These are phyloP conservation scores for Ogataea parapolymorpha DNA, from an alignment of 805 yeast genomes.

Conservation along the genomic window DNA sequence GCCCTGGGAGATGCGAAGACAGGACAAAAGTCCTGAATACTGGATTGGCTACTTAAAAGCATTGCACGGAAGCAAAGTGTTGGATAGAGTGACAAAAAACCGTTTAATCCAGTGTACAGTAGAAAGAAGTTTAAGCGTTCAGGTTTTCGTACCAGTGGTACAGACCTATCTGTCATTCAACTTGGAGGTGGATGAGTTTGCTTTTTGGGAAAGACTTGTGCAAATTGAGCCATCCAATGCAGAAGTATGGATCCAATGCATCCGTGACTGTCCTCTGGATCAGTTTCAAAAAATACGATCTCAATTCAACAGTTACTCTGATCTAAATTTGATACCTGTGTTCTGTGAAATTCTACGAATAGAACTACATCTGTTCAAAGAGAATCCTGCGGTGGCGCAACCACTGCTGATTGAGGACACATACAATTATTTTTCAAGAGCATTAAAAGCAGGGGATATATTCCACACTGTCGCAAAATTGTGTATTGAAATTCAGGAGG, in stretches of 20 bases:
- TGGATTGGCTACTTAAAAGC: constrained; percentile 19
- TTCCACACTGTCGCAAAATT: constrained; percentile 45
- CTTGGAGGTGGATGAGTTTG: constrained; percentile 2
- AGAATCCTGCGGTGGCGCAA: constrained; percentile 5
- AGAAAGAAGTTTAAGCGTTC: constrained; percentile 29
- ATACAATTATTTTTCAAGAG: constrained; percentile 23
- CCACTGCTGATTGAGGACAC: constrained; percentile 21
- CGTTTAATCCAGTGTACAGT: constrained; percentile 26
- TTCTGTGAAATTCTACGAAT: constrained; percentile 5
- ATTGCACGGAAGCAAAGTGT: constrained; percentile 8
- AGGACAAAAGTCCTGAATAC: constrained; percentile 12
- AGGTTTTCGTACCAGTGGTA: constrained; percentile 32
- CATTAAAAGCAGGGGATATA: constrained; percentile 32
- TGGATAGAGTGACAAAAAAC: constrained; percentile 7
- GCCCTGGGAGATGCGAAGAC: constrained; percentile 30
- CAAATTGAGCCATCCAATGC: constrained; percentile 1
- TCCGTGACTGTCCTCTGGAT: background rate
- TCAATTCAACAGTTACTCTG: background rate
- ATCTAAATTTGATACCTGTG: background rate
- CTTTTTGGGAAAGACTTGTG: constrained; percentile 4
- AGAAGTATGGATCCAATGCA: constrained; percentile 4
- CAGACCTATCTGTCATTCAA: constrained; percentile 23
- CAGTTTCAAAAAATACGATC: background rate
- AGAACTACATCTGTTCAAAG: constrained; percentile 7
- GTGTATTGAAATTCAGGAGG: constrained; percentile 35